A percentile compares a stretch with the other conserved stretches of the same genome.
Conservation (phyloP, 352 stramenopile species). For the Pseudoperonospora humuli region DNA sequence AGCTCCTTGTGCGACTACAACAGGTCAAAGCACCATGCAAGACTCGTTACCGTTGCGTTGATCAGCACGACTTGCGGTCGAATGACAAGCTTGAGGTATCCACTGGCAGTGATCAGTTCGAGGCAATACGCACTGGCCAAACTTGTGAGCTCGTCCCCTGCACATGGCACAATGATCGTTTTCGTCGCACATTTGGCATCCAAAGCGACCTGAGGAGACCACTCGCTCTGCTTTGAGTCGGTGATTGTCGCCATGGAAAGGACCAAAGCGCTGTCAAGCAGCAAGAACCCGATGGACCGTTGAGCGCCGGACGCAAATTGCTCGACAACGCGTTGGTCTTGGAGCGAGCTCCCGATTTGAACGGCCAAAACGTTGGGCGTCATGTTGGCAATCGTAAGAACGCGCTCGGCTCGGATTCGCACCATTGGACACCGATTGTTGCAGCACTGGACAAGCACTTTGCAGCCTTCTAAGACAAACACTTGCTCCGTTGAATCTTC, state of each 20-base stretch:
- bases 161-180: slow-evolving; percentile 16
- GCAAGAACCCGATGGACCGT: slow-evolving; percentile 19
- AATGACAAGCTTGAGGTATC: slow-evolving; percentile 31
- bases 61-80: slow-evolving; percentile 44
- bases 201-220: slow-evolving; percentile 26
- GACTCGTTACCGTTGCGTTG: slow-evolving; percentile 43
- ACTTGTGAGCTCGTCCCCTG: slow-evolving; percentile 3
- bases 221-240: slow-evolving; percentile 6
- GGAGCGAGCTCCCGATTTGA: slow-evolving; percentile 10
- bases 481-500: slow-evolving; percentile 23
- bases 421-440: slow-evolving; percentile 20
- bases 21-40: not conserved
- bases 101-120: slow-evolving; percentile 26
- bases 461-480: slow-evolving; percentile 28
- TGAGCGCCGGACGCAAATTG: slow-evolving; percentile 15
- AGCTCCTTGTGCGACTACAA: slow-evolving; percentile 2
- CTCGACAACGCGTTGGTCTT: slow-evolving; percentile 8
- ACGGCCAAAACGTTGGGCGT: slow-evolving; percentile 17
- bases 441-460: slow-evolving; percentile 16
- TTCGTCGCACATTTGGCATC: slow-evolving; percentile 30
- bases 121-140: slow-evolving; percentile 28
- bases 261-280: slow-evolving; percentile 15
- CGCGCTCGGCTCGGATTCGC: slow-evolving; percentile 25
- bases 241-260: slow-evolving; percentile 19
- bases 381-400: slow-evolving; percentile 29